These are phyloP conservation scores for Sphagnum tenellum DNA, from an alignment of 225 moss, liverwort and hornwort species.

Conservation along the genomic window DNA sequence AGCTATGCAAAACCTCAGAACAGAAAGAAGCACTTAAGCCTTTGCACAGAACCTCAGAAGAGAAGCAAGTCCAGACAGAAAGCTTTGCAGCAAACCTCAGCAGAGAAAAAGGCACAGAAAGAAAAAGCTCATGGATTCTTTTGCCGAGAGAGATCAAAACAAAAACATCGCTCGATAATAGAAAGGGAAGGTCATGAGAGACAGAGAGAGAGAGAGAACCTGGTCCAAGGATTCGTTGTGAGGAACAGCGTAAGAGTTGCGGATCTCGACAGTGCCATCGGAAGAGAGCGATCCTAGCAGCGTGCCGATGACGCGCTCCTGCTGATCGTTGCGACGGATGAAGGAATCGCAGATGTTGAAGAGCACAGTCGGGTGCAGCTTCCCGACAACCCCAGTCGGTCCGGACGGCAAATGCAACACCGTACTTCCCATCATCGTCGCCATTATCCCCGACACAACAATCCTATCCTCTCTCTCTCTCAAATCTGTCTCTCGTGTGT, in stretches of 20 bases:
- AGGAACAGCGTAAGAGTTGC: slow-evolving; percentile 95
- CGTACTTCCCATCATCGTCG: slow-evolving; percentile 41
- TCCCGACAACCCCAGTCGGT: slow-evolving; percentile 78
- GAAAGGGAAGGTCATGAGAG: no score
- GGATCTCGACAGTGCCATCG: slow-evolving; percentile 89
- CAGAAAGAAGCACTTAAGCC: no score
- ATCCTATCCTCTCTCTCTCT: background rate
- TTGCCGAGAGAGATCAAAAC: no score
- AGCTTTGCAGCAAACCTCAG: no score
- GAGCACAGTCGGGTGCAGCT: slow-evolving; percentile 91
- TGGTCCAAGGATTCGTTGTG: slow-evolving; percentile 95
- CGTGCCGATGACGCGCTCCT: slow-evolving; percentile 96
- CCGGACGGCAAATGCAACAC: slow-evolving; percentile 92
- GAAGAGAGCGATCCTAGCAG: slow-evolving; percentile 69
- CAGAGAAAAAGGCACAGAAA: no score
- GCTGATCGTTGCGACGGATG: slow-evolving; percentile 96
- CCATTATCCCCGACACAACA: slow-evolving; percentile 17
- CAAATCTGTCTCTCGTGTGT: no score
- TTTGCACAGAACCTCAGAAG: no score
- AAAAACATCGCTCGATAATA: no score
- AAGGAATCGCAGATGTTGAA: slow-evolving; percentile 99
- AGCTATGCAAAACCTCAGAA: no score
- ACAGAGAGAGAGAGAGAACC: slow-evolving; percentile 14
- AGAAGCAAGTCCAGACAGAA: no score
- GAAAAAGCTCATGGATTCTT: no score